Base-by-base conservation (phyloP, 176 grass and related monocot genomes). In the Elymus sibiricus region DNA sequence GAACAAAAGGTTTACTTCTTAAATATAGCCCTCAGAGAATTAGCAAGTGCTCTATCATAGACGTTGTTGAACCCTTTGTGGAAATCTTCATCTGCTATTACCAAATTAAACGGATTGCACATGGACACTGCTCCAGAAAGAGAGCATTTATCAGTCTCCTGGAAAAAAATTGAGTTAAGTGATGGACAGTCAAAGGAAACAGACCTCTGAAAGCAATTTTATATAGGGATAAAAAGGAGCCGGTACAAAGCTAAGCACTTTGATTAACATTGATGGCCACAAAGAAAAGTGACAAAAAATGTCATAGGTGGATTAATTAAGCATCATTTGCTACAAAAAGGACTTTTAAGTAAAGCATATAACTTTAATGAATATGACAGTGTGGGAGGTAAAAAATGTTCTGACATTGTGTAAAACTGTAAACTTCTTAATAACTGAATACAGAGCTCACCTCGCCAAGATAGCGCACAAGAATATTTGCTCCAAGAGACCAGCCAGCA, bases 401-500 rank as follows among this genome's bases (percentile, higher is more conserved):
- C 14, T 60, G 38, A 35, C 11, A 2, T 59, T 70, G 44, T 70
- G 28, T 60, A 58, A 17, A 78, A 78, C 17, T 70, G 47, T 40
- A 79, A 31, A 56, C 5, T 79, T 37, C 6, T 81, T 74, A 28
- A 76, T 76, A 69, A 40, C 12, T 14, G 37, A 61, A 76, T 51
- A 59, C 29, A 58, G 19, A 85, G 60, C 80, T 90, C 74, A 90
- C 96, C 90, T 98, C 90, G 25, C 96, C 96, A 74, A 98, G 90
- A 85, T 98, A 98, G 70, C 90, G 91, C 79, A 98, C 96, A 69
- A 98, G 96, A 91, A 98, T 95, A 91, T 98, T 98, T 86, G 96
- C 96, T 87, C 93, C 96, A 88, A 98, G 92, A 71, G 93, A 98
- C 96, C 96, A 98, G 35, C 96, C 96, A 27, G 63, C 84, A 40